A percentile compares a stretch with the other conserved stretches of the same genome.
phyloP scores from a whole-genome alignment of 2,329 filamentous ascomycete species.

The Domatiomyces globalis region DNA sequence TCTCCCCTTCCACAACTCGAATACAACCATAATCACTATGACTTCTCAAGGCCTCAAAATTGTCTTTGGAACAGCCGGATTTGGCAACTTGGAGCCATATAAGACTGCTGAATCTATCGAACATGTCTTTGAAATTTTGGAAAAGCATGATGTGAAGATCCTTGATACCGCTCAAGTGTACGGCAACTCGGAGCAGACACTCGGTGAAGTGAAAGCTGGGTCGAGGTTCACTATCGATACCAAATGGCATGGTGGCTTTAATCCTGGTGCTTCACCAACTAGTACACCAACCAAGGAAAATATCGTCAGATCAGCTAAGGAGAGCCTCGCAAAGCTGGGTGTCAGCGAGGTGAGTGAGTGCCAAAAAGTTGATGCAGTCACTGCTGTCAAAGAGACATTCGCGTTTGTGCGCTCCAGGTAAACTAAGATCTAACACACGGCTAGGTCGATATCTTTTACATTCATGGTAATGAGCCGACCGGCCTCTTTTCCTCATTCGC shows the following conservation, averaged over 20 bases:
- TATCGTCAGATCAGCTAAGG: conserved; percentile 14
- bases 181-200: conserved; percentile 27
- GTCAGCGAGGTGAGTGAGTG: conserved; percentile 8
- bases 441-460: conserved; percentile 24
- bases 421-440: conserved; percentile 2
- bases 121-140: conserved; percentile 8
- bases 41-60: conserved; percentile 6
- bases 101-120: conserved; percentile 4
- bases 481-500: too few species aligned
- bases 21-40: conserved; percentile 2
- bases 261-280: conserved; percentile 1
- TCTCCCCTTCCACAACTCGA: background rate
- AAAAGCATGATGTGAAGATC: conserved; percentile 8
- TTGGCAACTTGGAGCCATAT: conserved; percentile 10
- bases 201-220: conserved; percentile 28
- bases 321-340: conserved; percentile 14
- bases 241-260: conserved; percentile 30
- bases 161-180: conserved; percentile 23
- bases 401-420: too few species aligned
- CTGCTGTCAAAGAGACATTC: background rate
- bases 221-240: conserved; percentile 34
- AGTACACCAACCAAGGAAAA: conserved; percentile 6
- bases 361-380: background rate
- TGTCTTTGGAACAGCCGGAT: conserved; percentile 8
- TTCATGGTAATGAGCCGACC: conserved; percentile 17